Evolutionary conservation across 164 flowering plant genomes (phyloP), one percentile per base, ranked within the genome.

Genomic region (Annona cherimola): DNA sequence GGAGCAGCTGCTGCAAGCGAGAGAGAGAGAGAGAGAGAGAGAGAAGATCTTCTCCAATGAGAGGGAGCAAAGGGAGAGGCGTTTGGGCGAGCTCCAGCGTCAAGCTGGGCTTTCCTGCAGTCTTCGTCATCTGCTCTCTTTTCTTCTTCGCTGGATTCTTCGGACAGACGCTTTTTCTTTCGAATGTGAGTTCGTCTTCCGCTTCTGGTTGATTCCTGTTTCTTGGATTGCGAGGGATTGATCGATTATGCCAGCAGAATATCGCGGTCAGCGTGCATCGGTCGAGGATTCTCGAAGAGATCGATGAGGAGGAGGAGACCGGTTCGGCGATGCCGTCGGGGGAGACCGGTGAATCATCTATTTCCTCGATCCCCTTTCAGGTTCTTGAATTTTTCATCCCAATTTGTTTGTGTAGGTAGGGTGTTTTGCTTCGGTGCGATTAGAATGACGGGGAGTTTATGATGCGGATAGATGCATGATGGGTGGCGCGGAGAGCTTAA

Each of bases 91-190:
- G 72, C 74, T 57, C 61, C 62, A 72, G 64, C n/a, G 8, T 66
- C 41, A 90, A 84, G 79, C 78, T 88, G 68, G 80, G 86, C 57
- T 77, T 87, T 7, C 88, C 92, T 3, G 42, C 72, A n/a, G 79
- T 87, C 26, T 77, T 88, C 68, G 69, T 82, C 54, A 57, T 76
- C n/a, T 90, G 91, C 69, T 66, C 69, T 18, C 72, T 82, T 78
- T 89, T 84, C 84, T 89, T 95, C 81, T 77, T 91, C 60, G 85
- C 84, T 64, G 99, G 98, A 16, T 80, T 93, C 74, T 85, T 81
- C 68, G 87, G 79, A 72, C 83, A 88, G 63, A 44, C 74, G 66
- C 83, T 90, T 69, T 73, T 88, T 69, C 74, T 88, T 71, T 79
- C 84, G 79, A 88, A 86, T 83, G 97, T 90, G 20, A 19, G 8